A percentile compares a stretch with the other conserved stretches of the same genome.
These are phyloP conservation scores for Populus simonii DNA, from an alignment of 345 rosid genomes.

Conservation along the genomic window DNA sequence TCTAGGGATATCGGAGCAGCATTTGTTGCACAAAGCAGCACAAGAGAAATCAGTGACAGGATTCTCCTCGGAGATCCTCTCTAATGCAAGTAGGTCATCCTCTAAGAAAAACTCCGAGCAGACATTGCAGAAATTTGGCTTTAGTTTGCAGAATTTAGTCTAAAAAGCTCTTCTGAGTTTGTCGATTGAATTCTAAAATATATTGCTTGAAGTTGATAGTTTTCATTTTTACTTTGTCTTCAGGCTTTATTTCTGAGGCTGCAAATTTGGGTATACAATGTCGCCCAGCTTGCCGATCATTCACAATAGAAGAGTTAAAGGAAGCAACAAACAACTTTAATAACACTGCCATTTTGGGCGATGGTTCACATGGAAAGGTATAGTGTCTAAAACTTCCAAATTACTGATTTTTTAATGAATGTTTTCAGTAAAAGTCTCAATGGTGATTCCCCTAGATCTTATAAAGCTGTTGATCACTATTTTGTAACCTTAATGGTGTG, in stretches of 20 bases:
- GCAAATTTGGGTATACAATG: conserved; percentile 28
- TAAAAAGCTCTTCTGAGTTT: neutral
- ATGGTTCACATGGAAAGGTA: conserved; percentile 50
- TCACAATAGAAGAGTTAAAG: conserved; percentile 42
- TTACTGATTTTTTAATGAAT: neutral
- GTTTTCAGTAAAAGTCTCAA: neutral
- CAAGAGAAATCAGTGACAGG: conserved; percentile 43
- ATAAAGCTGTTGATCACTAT: neutral
- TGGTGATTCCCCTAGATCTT: neutral
- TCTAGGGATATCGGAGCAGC: conserved; percentile 47
- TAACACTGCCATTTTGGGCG: conserved; percentile 33
- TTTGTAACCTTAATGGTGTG: neutral
- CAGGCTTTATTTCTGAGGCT: conserved; percentile 38
- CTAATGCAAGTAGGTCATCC: conserved; percentile 53
- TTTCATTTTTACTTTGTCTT: conserved; percentile 1
- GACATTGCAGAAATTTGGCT: neutral
- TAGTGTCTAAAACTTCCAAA: neutral
- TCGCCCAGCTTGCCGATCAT: conserved; percentile 37
- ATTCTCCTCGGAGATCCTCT: conserved; percentile 51
- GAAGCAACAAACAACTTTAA: conserved; percentile 45
- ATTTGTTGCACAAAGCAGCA: conserved; percentile 43
- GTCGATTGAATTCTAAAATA: no score
- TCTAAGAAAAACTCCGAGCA: neutral
- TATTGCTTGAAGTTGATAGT: neutral
- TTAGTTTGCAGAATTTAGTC: neutral